A percentile compares a stretch with the other conserved stretches of the same genome.
Conservation (phyloP, 768 basidiomycete species). For the Leucosporidium creatinivorum region DNA sequence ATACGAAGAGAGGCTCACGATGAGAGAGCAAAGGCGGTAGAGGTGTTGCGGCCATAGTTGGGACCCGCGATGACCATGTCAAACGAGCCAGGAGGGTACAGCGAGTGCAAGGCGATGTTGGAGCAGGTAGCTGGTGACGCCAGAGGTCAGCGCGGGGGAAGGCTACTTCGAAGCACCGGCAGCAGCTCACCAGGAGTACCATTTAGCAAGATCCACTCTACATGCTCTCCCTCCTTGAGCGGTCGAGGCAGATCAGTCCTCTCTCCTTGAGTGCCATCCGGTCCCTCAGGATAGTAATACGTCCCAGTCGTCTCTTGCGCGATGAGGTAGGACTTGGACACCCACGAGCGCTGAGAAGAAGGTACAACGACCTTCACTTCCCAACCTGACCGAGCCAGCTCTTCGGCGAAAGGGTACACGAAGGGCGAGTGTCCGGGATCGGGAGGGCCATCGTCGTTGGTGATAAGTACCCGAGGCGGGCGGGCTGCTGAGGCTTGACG, state of each 20-base stretch:
- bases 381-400: constrained; percentile 37
- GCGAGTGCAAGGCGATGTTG: constrained; percentile 43
- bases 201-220: constrained; percentile 44
- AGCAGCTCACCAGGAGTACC: constrained; percentile 33
- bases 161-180: too few relatives aligned
- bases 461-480: constrained; percentile 16
- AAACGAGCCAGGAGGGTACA: constrained; percentile 39
- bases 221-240: constrained; percentile 41
- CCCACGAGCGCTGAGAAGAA: constrained; percentile 42
- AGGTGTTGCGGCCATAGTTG: constrained; percentile 42
- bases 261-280: neutral
- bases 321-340: constrained; percentile 42
- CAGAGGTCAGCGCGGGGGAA: neutral
- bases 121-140: constrained; percentile 41
- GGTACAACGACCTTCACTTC: constrained; percentile 45
- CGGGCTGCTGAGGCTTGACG: neutral
- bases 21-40: constrained; percentile 43
- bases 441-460: constrained; percentile 44
- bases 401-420: constrained; percentile 42
- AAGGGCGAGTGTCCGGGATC: constrained; percentile 40
- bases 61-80: constrained; percentile 44
- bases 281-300: constrained; percentile 41
- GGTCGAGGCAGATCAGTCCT: neutral
- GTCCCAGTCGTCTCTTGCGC: constrained; percentile 39
- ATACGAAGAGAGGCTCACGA: constrained; percentile 23